Evolutionary conservation across 2,329 filamentous ascomycete species (phyloP), one percentile per base, ranked within the genome.

Genomic region (Teratosphaeria gauchensis): DNA sequence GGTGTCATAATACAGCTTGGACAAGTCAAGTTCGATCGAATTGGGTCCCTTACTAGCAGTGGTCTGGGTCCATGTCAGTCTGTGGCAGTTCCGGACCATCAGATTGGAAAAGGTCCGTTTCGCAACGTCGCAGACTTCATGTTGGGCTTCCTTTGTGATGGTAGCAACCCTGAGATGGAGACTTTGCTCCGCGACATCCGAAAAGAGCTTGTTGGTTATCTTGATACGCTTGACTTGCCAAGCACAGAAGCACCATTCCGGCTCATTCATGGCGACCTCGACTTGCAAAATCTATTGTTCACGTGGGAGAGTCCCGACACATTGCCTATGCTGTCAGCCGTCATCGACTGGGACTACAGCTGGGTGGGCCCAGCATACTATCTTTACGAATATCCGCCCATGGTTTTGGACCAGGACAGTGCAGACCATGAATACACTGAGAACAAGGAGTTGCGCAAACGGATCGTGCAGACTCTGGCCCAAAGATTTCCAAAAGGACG

Each of bases 321-420:
- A 28, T 2, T 28, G 24, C 24, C 24, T 28, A 4, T 28, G 24
- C 24, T 28, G 4, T 28, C 24, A 28, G 61, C 52, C 9, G 31
- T 64, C 46, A 61, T 66, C 32, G 64, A 63, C 55, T 66, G 64
- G 61, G 64, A 66, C 38, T 42, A 53, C 51, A 56, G 38, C 24
- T 51, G 53, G 5, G 58, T 58, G 1, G 55, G 56, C 0, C 58
- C 61, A 4, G 56, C 62, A 2, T 62, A 64, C 57, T 59, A 58
- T 30, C 42, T 62, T 2, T 59, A n/a, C 19, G 59, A 61, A 11
- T 61, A 62, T 21, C 61, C 61, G 8, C n/a, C n/a, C 2, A 55
- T 58, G 9, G 59, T 64, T 31, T 46, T 24, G n/a, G 63, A 66
- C 48, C 12, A 14, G 9, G 30, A 56, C 33, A 11, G 19, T 11